phyloP scores from a whole-genome alignment of 495 filamentous ascomycete genomes.

The Margaritispora aquatica region DNA sequence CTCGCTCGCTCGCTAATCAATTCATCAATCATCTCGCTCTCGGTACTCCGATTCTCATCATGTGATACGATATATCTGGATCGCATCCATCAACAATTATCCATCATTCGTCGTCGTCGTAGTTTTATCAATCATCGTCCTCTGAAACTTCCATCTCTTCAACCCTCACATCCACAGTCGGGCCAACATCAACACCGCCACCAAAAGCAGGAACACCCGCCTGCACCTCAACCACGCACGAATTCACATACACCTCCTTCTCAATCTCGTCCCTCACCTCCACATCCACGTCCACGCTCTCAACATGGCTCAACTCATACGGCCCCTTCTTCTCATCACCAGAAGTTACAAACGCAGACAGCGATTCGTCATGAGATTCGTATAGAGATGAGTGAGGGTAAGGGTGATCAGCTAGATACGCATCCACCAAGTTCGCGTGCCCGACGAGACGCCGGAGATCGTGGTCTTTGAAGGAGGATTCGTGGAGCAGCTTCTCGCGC shows the following conservation, averaged over 20 bases:
- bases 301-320: background rate
- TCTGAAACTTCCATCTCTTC: background rate
- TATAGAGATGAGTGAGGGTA: no score
- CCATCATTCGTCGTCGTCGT: background rate
- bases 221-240: background rate
- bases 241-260: background rate
- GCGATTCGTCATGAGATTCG: no score
- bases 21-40: no score
- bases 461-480: background rate
- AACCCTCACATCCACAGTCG: no score
- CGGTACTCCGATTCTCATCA: no score
- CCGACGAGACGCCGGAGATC: conserved; percentile 4
- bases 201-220: background rate
- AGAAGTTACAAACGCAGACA: no score
- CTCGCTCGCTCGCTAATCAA: background rate
- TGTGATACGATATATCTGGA: no score
- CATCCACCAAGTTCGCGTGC: conserved; percentile 5
- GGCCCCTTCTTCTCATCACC: background rate
- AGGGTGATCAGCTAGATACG: background rate
- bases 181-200: no score
- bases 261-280: background rate
- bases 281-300: background rate
- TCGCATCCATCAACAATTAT: no score
- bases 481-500: background rate
- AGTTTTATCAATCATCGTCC: background rate